Evolutionary conservation across 2,329 filamentous ascomycete genomes (phyloP), one percentile per base, ranked within the genome.

Genomic region (Claviceps purpurea): DNA sequence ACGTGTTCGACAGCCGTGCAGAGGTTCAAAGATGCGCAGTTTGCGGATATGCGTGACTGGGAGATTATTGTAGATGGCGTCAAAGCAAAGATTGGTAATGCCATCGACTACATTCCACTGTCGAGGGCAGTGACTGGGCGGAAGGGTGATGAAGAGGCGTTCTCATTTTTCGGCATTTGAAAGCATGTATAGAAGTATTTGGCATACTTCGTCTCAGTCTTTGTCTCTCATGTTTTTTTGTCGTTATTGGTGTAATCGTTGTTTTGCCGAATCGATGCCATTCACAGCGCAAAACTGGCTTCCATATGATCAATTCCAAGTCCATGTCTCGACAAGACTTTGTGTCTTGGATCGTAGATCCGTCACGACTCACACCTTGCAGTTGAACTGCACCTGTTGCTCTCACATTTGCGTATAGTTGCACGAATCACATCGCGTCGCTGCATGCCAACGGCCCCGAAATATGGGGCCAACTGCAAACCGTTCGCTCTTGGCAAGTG

Each of bases 51-150:
- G 11, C 60, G 56, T 10, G 61, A 60, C 0, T 73, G 82, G 58
- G 60, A 62, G 2, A 69, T 89, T 42, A 65, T 56, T 1, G 79
- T 88, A 47, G 67, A 74, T 7, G 77, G 75, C 8, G 68, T 91
- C 56, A 90, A 89, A 67, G 76, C 74, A 38, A 90, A 89, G 69
- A 81, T 89, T 61, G 86, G 86, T 5, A 90, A 89, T 60, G 68
- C 74, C 16, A 77, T 90, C 18, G 78, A 72, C 8, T 72, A 73
- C 52, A 62, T 82, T 5, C 56, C 65, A 24, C 59, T 81, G 50
- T 50, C 54, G 7, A 46, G 53, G 5, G 38, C 34, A 18, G 13
- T 16, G 6, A 18, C 44, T 3, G 34, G 42, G 16, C 24, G 18
- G n/a, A 20, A 39, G 41, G 13, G 50, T 34, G 18, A 14, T 13